Percentiles rank a stretch among this genome's conserved stretches.
Evolutionary conservation across 257 asterid species (phyloP).

Genomic region (Anisodus acutangulus): DNA sequence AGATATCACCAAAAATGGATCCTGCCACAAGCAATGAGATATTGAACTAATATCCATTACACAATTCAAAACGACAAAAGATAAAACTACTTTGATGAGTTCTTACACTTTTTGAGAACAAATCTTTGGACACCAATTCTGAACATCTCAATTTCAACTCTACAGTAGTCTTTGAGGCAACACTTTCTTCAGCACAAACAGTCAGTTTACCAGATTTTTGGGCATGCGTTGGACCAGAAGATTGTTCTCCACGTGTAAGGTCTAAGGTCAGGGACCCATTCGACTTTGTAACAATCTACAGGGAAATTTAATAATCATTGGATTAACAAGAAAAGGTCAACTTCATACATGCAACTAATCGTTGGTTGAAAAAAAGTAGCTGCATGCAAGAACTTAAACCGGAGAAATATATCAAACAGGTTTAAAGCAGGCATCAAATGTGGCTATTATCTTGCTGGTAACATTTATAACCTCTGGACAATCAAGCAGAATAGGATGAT

Average conservation of each 20-base stretch:
- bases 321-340: background rate
- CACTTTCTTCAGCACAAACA: slow-evolving; percentile 82
- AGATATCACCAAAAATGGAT: slow-evolving; percentile 86
- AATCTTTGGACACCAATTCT: slow-evolving; percentile 84
- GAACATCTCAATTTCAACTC: slow-evolving; percentile 87
- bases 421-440: slow-evolving; percentile 18
- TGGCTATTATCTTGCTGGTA: slow-evolving; percentile 15
- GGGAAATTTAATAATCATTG: slow-evolving; percentile 15
- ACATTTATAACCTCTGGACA: background rate
- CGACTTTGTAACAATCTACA: slow-evolving; percentile 73
- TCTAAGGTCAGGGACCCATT: slow-evolving; percentile 64
- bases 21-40: slow-evolving; percentile 59
- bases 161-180: slow-evolving; percentile 76
- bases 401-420: slow-evolving; percentile 5
- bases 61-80: slow-evolving; percentile 25
- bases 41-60: background rate
- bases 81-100: slow-evolving; percentile 1
- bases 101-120: slow-evolving; percentile 93
- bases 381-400: background rate
- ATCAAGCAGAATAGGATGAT: slow-evolving; percentile 7
- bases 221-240: slow-evolving; percentile 50
- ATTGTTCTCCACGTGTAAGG: slow-evolving; percentile 54
- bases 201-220: slow-evolving; percentile 67
- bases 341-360: background rate
- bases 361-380: background rate